Evolutionary conservation across 2,329 filamentous ascomycete species (phyloP).

Genomic region (Acephala macrosclerotiorum): DNA sequence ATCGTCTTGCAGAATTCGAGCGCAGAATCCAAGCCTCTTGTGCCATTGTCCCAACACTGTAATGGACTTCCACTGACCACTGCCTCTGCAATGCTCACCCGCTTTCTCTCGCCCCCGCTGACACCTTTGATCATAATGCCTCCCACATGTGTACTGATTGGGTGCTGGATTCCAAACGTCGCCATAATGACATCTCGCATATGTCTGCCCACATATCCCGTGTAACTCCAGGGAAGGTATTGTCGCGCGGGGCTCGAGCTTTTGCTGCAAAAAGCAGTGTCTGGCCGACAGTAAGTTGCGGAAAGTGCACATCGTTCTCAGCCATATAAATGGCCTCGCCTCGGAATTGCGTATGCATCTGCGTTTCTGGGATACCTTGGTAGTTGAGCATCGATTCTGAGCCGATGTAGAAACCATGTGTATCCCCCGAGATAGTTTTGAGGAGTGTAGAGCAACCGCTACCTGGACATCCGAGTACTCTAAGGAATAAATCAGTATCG

Average conservation of each 20-base stretch:
- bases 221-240: constrained; percentile 27
- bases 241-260: constrained; percentile 69
- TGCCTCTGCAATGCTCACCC: constrained; percentile 82
- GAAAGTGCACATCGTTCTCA: constrained; percentile 74
- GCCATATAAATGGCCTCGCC: constrained; percentile 76
- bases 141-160: constrained; percentile 74
- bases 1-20: constrained; percentile 74
- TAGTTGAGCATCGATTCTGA: constrained; percentile 62
- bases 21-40: constrained; percentile 75
- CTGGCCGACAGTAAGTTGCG: constrained; percentile 76
- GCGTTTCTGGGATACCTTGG: constrained; percentile 61
- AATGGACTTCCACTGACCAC: constrained; percentile 61
- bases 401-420: constrained; percentile 61
- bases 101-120: constrained; percentile 75
- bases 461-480: constrained; percentile 70
- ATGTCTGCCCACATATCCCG: constrained; percentile 56
- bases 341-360: constrained; percentile 60
- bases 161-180: constrained; percentile 74
- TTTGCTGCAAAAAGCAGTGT: constrained; percentile 76
- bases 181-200: constrained; percentile 67
- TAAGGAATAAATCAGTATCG: too few species aligned
- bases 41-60: constrained; percentile 80
- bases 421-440: constrained; percentile 60
- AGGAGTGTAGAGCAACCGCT: constrained; percentile 67
- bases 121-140: constrained; percentile 73